These are phyloP conservation scores for Ustanciosporium gigantosporum DNA, from an alignment of 1,284 basidiomycete species.

Conservation along the genomic window DNA sequence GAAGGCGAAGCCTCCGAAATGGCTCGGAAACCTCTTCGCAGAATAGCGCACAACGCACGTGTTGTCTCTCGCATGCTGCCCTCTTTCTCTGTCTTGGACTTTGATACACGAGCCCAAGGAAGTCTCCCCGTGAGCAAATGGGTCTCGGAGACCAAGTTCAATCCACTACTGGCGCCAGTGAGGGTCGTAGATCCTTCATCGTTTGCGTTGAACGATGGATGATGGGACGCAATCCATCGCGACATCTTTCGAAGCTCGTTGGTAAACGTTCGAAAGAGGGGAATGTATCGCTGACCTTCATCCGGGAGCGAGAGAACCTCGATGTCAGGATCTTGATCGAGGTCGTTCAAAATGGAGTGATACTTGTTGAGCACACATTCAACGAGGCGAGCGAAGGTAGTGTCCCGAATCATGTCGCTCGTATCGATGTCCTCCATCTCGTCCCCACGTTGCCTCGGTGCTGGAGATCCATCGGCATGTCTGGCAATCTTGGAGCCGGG, in stretches of 20 bases:
- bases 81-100: slow-evolving; percentile 6
- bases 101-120: slow-evolving; percentile 17
- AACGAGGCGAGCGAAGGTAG: slow-evolving; percentile 13
- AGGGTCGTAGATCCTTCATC: no score
- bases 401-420: slow-evolving; percentile 9
- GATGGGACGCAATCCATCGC: slow-evolving; percentile 10
- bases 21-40: slow-evolving; percentile 14
- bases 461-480: background rate
- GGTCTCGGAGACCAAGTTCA: slow-evolving; percentile 13
- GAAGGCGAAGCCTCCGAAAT: no score
- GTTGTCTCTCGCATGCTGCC: slow-evolving; percentile 11
- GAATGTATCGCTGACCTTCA: slow-evolving; percentile 9
- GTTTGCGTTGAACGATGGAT: slow-evolving; percentile 6
- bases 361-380: slow-evolving; percentile 4
- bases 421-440: background rate
- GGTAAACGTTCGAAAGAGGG: slow-evolving; percentile 10
- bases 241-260: slow-evolving; percentile 2
- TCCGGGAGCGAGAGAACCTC: background rate
- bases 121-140: slow-evolving; percentile 22
- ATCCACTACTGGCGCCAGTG: background rate
- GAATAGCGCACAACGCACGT: slow-evolving; percentile 4
- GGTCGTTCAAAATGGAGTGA: background rate
- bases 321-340: background rate
- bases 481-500: background rate
- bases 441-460: background rate